Conservation (phyloP, 176 grass and related monocot species). For the Musa beccarii region DNA sequence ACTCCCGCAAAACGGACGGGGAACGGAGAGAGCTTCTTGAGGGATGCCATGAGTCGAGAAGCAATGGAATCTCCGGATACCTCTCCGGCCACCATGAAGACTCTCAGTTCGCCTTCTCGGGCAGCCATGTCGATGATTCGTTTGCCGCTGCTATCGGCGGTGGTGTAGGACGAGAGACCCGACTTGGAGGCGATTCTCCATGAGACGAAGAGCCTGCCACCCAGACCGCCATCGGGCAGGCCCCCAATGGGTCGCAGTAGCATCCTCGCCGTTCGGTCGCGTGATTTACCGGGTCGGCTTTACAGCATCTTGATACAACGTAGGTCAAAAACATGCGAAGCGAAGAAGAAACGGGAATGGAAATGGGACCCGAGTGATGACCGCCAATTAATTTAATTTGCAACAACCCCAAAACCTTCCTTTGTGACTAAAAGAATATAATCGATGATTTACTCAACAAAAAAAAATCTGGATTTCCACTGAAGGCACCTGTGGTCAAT, state of each 20-base stretch:
- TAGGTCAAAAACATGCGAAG: no score
- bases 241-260: not conserved
- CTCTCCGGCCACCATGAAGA: slow-evolving; percentile 89
- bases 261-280: not conserved
- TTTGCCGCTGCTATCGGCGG: not conserved
- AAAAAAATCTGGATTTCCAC: no score
- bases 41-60: slow-evolving; percentile 72
- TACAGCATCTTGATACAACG: no score
- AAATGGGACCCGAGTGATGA: no score
- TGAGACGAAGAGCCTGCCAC: not conserved
- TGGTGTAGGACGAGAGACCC: not conserved
- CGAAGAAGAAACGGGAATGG: no score
- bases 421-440: no score
- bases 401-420: no score
- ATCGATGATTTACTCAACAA: no score
- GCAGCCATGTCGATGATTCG: slow-evolving; percentile 50
- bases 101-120: slow-evolving; percentile 71
- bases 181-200: not conserved
- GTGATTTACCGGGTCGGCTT: no score
- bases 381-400: no score
- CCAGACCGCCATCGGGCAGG: not conserved
- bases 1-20: slow-evolving; percentile 72
- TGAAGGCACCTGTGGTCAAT: no score
- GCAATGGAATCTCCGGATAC: slow-evolving; percentile 84
- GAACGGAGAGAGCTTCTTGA: slow-evolving; percentile 57